phyloP scores from a whole-genome alignment of 257 asterid species.

The Solanum paucissectum region DNA sequence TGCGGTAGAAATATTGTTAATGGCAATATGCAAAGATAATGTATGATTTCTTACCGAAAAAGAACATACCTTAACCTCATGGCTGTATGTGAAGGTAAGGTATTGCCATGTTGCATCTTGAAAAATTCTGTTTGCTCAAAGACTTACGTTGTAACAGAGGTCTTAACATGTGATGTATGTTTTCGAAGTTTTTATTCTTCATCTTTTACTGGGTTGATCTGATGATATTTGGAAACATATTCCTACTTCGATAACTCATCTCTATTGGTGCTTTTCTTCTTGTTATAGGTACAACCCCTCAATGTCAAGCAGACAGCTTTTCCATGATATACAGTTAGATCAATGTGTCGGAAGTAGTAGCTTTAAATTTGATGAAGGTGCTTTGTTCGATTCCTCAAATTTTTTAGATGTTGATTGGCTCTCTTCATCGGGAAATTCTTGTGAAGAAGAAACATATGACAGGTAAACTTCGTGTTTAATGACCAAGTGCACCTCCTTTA shows the following conservation, averaged over 20 bases:
- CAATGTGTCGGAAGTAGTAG: constrained; percentile 23
- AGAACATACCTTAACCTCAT: not conserved
- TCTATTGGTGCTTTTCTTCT: not conserved
- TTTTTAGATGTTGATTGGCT: constrained; percentile 71
- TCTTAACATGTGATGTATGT: not conserved
- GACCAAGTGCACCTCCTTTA: not conserved
- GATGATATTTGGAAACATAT: not conserved
- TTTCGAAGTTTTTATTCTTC: not conserved
- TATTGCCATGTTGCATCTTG: not conserved
- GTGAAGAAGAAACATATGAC: constrained; percentile 71
- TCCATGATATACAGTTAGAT: constrained; percentile 33
- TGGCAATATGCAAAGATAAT: not conserved
- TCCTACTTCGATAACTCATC: not conserved
- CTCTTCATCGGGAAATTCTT: constrained; percentile 79
- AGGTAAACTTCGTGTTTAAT: constrained; percentile 27
- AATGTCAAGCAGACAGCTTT: constrained; percentile 40
- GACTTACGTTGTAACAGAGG: not conserved
- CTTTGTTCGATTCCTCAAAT: constrained; percentile 49
- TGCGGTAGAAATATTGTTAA: not conserved
- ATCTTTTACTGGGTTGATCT: not conserved
- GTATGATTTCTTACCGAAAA: not conserved
- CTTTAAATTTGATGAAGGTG: not conserved
- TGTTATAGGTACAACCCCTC: constrained; percentile 52
- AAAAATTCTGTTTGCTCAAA: not conserved
- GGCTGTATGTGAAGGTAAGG: not conserved